Base-by-base conservation (phyloP, 495 filamentous ascomycete genomes). In the Evansstolkia leycettana region DNA sequence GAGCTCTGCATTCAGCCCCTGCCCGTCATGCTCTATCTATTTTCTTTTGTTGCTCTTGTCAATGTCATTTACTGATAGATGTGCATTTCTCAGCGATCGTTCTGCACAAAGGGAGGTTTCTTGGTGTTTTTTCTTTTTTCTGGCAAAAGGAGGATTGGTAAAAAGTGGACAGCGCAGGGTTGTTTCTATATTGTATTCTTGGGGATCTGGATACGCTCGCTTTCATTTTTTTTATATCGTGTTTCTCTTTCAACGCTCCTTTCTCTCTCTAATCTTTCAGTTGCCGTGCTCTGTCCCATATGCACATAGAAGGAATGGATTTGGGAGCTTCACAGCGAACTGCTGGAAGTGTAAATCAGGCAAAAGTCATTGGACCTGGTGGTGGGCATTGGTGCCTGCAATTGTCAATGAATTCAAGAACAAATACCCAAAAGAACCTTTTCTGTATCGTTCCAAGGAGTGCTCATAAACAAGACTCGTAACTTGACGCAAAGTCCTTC, bases 61-160 rank as follows among this genome's bases (percentile, higher is more conserved):
- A 17, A 36, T 41, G 38, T 44, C 39, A 48, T 47, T 46, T 28
- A 45, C 48, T 53, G 3, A 28, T 44, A 33, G 44, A 33, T 28
- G 46, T 55, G 60, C 60, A 64, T 64, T 62, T 62, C 50, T 62
- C 52, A 58, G 60, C 58, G 58, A 47, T 42, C 41, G 40, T 41
- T 50, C 37, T 28, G 11, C 26, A 41, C 45, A 52, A 53, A 25
- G 24, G 32, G 17, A 33, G 26, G 42, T 33, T 35, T 29, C n/a
- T 39, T 39, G 30, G 43, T 44, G 43, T 47, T 47, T 40, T 2
- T 45, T 38, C n/a, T n/a, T n/a, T 33, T 45, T 38, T 41, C 27
- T 34, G 34, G 38, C 17, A 45, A 34, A 38, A 40, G 38, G 34
- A 43, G 36, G 46, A 47, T 45, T 45, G 40, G 55, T 39, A 46